phyloP scores from a whole-genome alignment of 345 rosid genomes.

The Eucalyptus brandiana region DNA sequence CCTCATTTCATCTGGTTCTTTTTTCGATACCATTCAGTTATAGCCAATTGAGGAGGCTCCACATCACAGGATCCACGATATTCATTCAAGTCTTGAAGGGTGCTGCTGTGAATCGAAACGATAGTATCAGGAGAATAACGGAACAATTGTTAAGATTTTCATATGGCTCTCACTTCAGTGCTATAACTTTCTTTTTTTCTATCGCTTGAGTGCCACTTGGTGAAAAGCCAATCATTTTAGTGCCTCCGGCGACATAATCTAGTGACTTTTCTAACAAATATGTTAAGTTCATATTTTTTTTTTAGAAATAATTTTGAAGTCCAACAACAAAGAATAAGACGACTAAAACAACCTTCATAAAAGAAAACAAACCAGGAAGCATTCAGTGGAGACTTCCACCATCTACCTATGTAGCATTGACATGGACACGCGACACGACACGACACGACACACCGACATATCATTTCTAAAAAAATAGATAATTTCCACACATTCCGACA shows the following conservation, averaged over 20 bases:
- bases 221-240: neutral
- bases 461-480: too few species aligned
- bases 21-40: neutral
- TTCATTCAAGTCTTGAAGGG: neutral
- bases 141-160: neutral
- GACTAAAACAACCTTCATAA: neutral
- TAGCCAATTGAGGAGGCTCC: neutral
- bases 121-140: neutral
- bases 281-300: neutral
- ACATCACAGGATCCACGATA: neutral
- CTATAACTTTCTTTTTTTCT: neutral
- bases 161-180: neutral
- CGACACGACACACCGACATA: too few species aligned
- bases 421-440: too few species aligned
- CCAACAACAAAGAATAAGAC: neutral
- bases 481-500: too few species aligned
- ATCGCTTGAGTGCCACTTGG: neutral
- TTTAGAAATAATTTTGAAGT: neutral
- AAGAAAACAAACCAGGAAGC: neutral
- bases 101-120: neutral
- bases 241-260: neutral
- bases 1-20: neutral
- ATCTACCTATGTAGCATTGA: neutral
- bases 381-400: neutral
- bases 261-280: neutral